Evolutionary conservation across 768 basidiomycete genomes (phyloP).

Genomic region (Mycena pura): DNA sequence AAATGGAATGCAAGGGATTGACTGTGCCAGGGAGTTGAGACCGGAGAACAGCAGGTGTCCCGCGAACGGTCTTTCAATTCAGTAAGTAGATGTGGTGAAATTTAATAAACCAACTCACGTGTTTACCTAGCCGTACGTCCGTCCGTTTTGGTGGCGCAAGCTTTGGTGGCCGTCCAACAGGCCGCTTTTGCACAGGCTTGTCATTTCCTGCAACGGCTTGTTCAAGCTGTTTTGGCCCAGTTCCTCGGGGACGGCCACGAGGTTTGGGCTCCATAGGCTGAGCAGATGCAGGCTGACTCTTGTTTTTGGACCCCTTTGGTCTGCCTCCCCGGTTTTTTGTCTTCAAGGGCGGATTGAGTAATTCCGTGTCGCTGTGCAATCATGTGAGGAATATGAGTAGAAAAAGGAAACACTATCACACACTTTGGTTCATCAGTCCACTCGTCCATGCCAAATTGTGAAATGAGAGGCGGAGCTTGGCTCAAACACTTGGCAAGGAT

Average conservation of each 20-base stretch:
- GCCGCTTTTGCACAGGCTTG: background rate
- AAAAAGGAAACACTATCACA: no score
- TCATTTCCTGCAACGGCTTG: background rate
- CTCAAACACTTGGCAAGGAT: no score
- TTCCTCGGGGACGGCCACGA: background rate
- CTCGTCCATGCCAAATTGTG: no score
- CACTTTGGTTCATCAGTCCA: no score
- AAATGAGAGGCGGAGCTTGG: no score
- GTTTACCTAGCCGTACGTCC: background rate
- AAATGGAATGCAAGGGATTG: background rate
- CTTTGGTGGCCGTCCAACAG: slow-evolving; percentile 5
- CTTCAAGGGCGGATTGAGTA: no score
- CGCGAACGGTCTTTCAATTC: background rate
- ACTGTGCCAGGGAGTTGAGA: background rate
- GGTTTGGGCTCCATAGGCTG: background rate
- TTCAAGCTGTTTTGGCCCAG: background rate
- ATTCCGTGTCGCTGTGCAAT: no score
- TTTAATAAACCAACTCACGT: background rate
- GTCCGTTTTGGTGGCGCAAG: background rate
- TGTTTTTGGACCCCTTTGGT: slow-evolving; percentile 5
- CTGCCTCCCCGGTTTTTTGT: background rate
- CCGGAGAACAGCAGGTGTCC: background rate
- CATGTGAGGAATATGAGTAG: no score
- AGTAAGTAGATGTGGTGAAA: background rate
- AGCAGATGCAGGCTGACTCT: background rate